phyloP scores from a whole-genome alignment of 2,329 filamentous ascomycete genomes.

The Rhynchosporium agropyri region DNA sequence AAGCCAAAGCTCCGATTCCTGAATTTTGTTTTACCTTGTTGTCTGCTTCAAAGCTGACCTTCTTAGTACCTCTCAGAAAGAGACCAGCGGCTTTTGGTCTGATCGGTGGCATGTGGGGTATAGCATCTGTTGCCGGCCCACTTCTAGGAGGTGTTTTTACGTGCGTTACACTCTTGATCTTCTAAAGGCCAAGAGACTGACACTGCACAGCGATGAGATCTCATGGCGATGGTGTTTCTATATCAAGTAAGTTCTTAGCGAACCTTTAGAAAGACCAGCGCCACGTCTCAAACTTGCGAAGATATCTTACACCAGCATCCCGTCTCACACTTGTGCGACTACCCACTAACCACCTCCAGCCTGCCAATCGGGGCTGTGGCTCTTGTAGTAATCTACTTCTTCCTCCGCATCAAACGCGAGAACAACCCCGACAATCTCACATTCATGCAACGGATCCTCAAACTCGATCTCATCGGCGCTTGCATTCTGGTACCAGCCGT shows the following conservation, averaged over 20 bases:
- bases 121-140: constrained; percentile 41
- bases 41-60: constrained; percentile 9
- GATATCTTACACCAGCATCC: background rate
- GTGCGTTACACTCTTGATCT: constrained; percentile 15
- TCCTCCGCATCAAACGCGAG: constrained; percentile 48
- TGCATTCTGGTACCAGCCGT: constrained; percentile 43
- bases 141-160: constrained; percentile 41
- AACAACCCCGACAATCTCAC: constrained; percentile 35
- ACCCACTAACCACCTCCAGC: constrained; percentile 18
- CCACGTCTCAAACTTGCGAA: background rate
- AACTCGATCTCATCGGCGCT: constrained; percentile 45
- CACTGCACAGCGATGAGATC: constrained; percentile 18
- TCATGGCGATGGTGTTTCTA: constrained; percentile 43
- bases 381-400: constrained; percentile 44
- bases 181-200: background rate
- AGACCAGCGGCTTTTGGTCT: constrained; percentile 38
- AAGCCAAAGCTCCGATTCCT: background rate
- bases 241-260: constrained; percentile 27
- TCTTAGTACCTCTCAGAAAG: constrained; percentile 36
- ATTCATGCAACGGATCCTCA: constrained; percentile 32
- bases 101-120: constrained; percentile 40
- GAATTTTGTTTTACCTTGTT: background rate
- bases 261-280: background rate
- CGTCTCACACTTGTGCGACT: no score
- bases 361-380: constrained; percentile 44